These are phyloP conservation scores for Globisporangium alternatum DNA, from an alignment of 352 stramenopile species.

Conservation along the genomic window DNA sequence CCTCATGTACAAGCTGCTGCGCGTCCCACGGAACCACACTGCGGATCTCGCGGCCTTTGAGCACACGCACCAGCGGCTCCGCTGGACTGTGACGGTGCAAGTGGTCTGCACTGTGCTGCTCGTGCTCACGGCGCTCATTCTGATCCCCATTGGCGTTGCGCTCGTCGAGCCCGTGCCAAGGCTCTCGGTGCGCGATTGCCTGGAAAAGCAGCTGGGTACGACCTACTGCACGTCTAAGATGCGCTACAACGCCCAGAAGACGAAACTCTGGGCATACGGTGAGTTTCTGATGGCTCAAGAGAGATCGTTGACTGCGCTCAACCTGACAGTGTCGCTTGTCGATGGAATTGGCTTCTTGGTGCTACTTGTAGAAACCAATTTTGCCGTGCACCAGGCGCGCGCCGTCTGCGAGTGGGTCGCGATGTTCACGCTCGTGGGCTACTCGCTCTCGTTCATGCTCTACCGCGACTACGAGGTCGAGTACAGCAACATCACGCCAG, in stretches of 20 bases:
- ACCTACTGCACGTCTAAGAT: conserved; percentile 39
- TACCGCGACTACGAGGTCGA: conserved; percentile 16
- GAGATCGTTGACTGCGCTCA: not conserved
- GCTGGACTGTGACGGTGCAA: conserved; percentile 24
- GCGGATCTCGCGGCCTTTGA: not conserved
- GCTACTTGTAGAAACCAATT: conserved; percentile 21
- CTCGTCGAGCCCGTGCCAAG: conserved; percentile 7
- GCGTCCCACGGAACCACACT: conserved; percentile 3
- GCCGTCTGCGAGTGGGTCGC: conserved; percentile 40
- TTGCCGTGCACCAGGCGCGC: conserved; percentile 34
- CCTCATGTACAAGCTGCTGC: conserved; percentile 31
- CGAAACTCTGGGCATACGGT: conserved; percentile 51
- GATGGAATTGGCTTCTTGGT: not conserved
- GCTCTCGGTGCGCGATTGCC: conserved; percentile 22
- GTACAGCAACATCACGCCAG: not conserved
- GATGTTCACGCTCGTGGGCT: conserved; percentile 50
- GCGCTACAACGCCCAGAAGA: conserved; percentile 24
- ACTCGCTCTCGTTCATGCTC: conserved; percentile 45
- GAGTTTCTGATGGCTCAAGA: not conserved
- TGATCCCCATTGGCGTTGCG: conserved; percentile 22
- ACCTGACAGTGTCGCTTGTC: not conserved
- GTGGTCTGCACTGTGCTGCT: conserved; percentile 19
- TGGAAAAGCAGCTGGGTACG: conserved; percentile 27
- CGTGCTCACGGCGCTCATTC: conserved; percentile 20
- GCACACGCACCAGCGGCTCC: conserved; percentile 11